Evolutionary conservation across 768 basidiomycete genomes (phyloP).

Genomic region (Termitomyces sp.): DNA sequence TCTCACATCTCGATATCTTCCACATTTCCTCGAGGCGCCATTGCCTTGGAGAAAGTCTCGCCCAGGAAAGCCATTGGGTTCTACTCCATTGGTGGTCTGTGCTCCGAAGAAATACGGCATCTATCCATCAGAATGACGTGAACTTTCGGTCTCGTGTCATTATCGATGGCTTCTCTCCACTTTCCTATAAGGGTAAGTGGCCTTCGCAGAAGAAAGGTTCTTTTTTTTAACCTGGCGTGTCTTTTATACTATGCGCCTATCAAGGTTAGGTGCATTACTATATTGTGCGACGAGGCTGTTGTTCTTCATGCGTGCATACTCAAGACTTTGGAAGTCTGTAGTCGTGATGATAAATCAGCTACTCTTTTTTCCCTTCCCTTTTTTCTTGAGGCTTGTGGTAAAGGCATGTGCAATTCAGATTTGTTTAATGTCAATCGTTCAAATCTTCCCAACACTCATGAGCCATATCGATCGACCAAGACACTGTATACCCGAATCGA

Average conservation of each 20-base stretch:
- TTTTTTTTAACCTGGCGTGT: not conserved
- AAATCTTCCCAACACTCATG: no score
- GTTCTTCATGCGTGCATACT: not conserved
- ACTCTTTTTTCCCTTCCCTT: not conserved
- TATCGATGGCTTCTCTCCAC: conserved; percentile 1
- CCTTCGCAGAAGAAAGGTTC: not conserved
- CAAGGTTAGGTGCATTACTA: not conserved
- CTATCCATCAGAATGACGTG: not conserved
- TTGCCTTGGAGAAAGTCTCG: not conserved
- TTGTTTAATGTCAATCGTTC: no score
- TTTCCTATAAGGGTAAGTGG: conserved; percentile 1
- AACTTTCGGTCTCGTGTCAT: not conserved
- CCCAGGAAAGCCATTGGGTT: not conserved
- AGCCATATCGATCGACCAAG: no score
- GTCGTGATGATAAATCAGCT: not conserved
- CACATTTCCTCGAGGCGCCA: not conserved
- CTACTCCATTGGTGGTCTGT: not conserved
- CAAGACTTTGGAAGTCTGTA: not conserved
- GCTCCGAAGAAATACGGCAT: not conserved
- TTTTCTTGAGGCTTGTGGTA: not conserved
- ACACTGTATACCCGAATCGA: not conserved
- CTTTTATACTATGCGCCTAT: not conserved
- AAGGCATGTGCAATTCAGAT: no score
- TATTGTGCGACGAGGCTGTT: not conserved
- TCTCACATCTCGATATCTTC: no score